Evolutionary conservation across 192 early-diverging fungal species (phyloP).

Genomic region (Coemansia sp.): DNA sequence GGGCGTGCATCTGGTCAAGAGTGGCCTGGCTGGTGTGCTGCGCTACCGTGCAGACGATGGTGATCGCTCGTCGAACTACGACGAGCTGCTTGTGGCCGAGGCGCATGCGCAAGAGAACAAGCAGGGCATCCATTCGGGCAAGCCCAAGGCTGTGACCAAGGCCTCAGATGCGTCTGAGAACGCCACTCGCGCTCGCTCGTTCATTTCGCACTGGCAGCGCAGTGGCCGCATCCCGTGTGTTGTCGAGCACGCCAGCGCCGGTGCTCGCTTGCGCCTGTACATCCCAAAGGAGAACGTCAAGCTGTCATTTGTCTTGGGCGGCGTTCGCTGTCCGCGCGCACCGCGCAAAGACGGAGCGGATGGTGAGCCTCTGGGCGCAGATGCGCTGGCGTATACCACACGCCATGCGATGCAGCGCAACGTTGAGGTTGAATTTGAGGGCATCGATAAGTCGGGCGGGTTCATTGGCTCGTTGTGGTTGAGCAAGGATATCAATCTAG

Average conservation of each 20-base stretch:
- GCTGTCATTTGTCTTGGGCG: constrained; percentile 82
- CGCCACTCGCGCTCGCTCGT: constrained; percentile 79
- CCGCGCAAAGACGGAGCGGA: constrained; percentile 64
- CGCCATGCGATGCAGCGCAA: constrained; percentile 82
- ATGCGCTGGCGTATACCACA: constrained; percentile 71
- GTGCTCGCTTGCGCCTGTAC: constrained; percentile 78
- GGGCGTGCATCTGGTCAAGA: constrained; percentile 60
- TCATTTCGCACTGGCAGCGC: constrained; percentile 81
- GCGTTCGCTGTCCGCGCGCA: constrained; percentile 80
- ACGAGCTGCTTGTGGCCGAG: constrained; percentile 80
- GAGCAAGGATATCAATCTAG: constrained; percentile 66
- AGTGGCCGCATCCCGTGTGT: constrained; percentile 74
- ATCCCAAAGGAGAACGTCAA: constrained; percentile 84
- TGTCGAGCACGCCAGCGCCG: constrained; percentile 83
- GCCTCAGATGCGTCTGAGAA: constrained; percentile 83
- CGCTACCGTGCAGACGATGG: constrained; percentile 82
- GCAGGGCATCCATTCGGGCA: constrained; percentile 84
- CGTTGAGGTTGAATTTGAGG: constrained; percentile 87
- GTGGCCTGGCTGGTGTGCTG: constrained; percentile 78
- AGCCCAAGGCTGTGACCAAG: constrained; percentile 72
- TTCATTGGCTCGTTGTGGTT: constrained; percentile 87
- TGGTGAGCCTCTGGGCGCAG: constrained; percentile 82
- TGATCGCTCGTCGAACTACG: constrained; percentile 83
- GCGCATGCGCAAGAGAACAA: constrained; percentile 64
- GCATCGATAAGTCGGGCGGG: constrained; percentile 85